Evolutionary conservation across 1,284 basidiomycete species (phyloP), one percentile per base, ranked within the genome.

Genomic region (Stygiomarasmius scandens): DNA sequence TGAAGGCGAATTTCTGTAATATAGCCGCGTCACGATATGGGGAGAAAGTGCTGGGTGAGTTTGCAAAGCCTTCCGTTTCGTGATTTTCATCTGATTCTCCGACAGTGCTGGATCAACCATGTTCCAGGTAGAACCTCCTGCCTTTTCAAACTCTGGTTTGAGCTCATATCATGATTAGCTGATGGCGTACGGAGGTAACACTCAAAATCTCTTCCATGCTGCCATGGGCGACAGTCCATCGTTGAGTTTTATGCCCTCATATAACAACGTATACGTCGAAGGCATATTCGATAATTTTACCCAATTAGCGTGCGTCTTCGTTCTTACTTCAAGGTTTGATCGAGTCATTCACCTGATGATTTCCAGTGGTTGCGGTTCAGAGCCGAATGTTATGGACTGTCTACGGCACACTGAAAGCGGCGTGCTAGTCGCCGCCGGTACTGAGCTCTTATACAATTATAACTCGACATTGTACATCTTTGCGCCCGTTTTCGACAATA

Each of bases 221-320:
- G 55, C 49, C n/a, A 56, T 56, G 14, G 55, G 55, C 24, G 49
- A 56, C 34, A 56, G 55, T 34, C 55, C 55, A 3, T 36, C 55
- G 6, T 24, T 49, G 9, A 52, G n/a, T 24, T 51, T 44, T 24
- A 45, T 49, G 49, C 55, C 55, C 19, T 11, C 19, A 12, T 56
- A 52, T n/a, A 10, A 49, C 27, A 41, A 46, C 45, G 22, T 19
- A 12, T 56, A 52, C 25, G 22, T 52, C 22, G 24, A 52, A 46
- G 46, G 43, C 8, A 24, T 56, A 16, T 56, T 52, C 20, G 8
- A 25, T 14, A 23, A 56, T 12, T 56, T 52, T 34, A 23, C 55
- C 24, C 14, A 22, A 9, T 25, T 24, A 23, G 48, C 55, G 55
- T 56, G 29, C n/a, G 55, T 52, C 24, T 5, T 32, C 29, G 29